Percentiles rank a stretch among this genome's conserved stretches.
These are phyloP conservation scores for Ambrosiella beaveri DNA, from an alignment of 2,329 filamentous ascomycete genomes.

Conservation along the genomic window DNA sequence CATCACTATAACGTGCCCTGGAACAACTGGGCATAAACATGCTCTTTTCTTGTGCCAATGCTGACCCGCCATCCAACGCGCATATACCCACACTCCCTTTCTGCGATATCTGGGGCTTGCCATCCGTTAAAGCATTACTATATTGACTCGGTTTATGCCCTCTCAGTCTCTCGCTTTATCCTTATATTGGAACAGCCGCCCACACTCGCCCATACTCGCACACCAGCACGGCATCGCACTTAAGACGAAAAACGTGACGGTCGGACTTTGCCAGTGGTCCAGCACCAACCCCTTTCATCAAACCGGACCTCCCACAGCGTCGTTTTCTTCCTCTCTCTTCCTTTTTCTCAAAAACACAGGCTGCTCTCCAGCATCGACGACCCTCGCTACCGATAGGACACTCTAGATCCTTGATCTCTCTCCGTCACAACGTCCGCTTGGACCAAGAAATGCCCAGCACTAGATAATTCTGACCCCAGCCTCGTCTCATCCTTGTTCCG, in stretches of 20 bases:
- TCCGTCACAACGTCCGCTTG: slow-evolving; percentile 3
- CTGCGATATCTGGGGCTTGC: background rate
- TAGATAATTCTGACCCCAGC: slow-evolving; percentile 7
- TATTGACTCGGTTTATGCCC: too few species aligned
- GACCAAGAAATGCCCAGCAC: slow-evolving; percentile 7
- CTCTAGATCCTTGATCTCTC: slow-evolving; percentile 2
- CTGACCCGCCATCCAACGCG: background rate
- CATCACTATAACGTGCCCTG: background rate
- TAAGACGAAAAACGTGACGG: background rate
- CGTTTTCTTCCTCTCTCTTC: slow-evolving; percentile 2
- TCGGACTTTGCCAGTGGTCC: background rate
- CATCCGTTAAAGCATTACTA: too few species aligned
- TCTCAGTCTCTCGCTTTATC: too few species aligned
- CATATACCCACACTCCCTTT: background rate
- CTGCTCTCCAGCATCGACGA: background rate
- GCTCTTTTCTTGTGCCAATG: background rate
- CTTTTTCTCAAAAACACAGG: background rate
- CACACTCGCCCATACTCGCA: background rate
- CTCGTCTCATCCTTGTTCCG: slow-evolving; percentile 4
- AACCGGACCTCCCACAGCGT: background rate
- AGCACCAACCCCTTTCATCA: slow-evolving; percentile 2
- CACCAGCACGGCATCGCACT: background rate
- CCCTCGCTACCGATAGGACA: slow-evolving; percentile 1
- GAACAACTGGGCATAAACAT: background rate
- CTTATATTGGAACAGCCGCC: too few species aligned